Evolutionary conservation across 2,329 filamentous ascomycete genomes (phyloP).

Genomic region (Hymenoscyphus salicellus): DNA sequence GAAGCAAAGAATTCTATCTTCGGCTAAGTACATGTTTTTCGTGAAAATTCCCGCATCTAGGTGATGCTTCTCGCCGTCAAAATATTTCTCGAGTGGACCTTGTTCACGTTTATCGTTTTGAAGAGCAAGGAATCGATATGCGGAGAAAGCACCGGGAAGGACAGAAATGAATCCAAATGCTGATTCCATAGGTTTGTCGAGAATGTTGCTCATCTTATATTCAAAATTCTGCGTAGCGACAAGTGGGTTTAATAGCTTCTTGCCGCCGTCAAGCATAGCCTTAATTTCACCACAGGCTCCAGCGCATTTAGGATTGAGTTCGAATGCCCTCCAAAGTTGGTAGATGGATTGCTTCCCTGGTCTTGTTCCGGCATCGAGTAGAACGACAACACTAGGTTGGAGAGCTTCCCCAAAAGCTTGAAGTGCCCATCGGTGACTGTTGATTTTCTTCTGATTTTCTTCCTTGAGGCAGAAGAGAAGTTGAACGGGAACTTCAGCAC

Average conservation of each 20-base stretch:
- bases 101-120: slow-evolving; percentile 68
- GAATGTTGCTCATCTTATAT: slow-evolving; percentile 31
- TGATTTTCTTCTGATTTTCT: slow-evolving; percentile 30
- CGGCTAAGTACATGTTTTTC: slow-evolving; percentile 63
- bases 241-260: slow-evolving; percentile 27
- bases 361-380: slow-evolving; percentile 29
- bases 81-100: slow-evolving; percentile 69
- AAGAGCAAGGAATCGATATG: slow-evolving; percentile 67
- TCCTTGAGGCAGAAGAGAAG: slow-evolving; percentile 30
- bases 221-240: slow-evolving; percentile 31
- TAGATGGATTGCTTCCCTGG: slow-evolving; percentile 24
- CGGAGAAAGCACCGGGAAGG: slow-evolving; percentile 62
- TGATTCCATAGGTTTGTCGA: slow-evolving; percentile 31
- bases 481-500: slow-evolving; percentile 63
- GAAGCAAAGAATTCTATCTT: slow-evolving; percentile 60
- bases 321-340: slow-evolving; percentile 27
- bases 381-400: slow-evolving; percentile 23
- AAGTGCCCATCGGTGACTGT: slow-evolving; percentile 28
- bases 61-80: slow-evolving; percentile 69
- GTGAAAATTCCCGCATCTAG: slow-evolving; percentile 59
- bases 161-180: slow-evolving; percentile 30
- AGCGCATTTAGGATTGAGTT: slow-evolving; percentile 24
- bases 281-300: slow-evolving; percentile 31
- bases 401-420: slow-evolving; percentile 28
- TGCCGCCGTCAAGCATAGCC: slow-evolving; percentile 23